These are phyloP conservation scores for Colletotrichum orchidophilum DNA, from an alignment of 2,329 filamentous ascomycete species.

Conservation along the genomic window DNA sequence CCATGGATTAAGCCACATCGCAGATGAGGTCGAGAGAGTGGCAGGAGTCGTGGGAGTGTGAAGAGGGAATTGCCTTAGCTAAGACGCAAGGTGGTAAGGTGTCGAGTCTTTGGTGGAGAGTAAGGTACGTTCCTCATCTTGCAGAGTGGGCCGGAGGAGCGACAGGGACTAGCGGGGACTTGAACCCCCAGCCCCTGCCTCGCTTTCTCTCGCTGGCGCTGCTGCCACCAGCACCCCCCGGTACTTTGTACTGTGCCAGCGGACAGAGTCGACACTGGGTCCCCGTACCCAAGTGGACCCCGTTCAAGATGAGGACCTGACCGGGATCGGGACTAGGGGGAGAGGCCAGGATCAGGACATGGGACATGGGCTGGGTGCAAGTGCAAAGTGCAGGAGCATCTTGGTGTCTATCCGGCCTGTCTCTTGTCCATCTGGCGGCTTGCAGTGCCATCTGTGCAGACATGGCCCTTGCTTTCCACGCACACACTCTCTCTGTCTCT, in stretches of 20 bases:
- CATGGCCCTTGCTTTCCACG: not conserved
- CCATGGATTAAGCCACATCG: not conserved
- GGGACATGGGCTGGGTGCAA: conserved; percentile 8
- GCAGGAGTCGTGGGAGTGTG: not conserved
- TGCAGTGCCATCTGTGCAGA: conserved; percentile 29
- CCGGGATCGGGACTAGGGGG: conserved; percentile 22
- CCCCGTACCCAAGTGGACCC: conserved; percentile 23
- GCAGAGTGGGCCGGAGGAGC: not conserved
- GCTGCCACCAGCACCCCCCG: not conserved
- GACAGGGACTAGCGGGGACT: conserved; percentile 2
- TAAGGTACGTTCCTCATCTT: conserved; percentile 4
- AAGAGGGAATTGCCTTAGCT: not conserved
- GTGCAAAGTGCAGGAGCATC: not conserved
- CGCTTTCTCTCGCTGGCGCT: not conserved
- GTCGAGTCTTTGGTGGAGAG: not conserved
- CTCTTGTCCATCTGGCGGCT: conserved; percentile 24
- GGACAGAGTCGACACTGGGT: not conserved
- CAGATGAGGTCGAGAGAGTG: not conserved
- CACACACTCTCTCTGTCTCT: not conserved
- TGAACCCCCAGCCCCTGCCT: conserved; percentile 18
- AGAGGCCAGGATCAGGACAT: conserved; percentile 6
- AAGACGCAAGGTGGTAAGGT: not conserved
- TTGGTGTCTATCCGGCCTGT: conserved; percentile 13
- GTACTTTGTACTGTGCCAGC: conserved; percentile 3
- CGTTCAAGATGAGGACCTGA: conserved; percentile 4